Evolutionary conservation across 192 early-diverging fungal genomes (phyloP), one percentile per base, ranked within the genome.

Genomic region (Gonapodya sp.): DNA sequence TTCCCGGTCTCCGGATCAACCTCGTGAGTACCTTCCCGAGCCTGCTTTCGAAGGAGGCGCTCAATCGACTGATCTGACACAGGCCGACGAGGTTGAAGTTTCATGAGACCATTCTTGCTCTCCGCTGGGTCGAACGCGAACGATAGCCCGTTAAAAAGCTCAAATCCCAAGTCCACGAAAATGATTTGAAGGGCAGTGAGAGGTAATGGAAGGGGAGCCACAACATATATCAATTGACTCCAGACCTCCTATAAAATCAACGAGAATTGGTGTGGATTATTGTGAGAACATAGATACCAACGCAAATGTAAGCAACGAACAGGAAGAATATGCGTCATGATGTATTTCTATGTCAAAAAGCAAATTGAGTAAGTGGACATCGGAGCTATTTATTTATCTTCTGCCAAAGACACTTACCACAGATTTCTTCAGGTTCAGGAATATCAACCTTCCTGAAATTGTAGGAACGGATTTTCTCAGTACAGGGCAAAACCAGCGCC

Each of bases 91-190:
- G 97, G 97, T 79, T 88, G 90, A 78, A 97, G 84, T 83, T 91
- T 94, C 97, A 98, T 98, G 81, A 97, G 85, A 37, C 91, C 90
- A 32, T 81, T 87, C 73, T 79, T 82, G 1, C 90, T 87, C 88
- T 98, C 97, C 14, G 96, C 87, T 35, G 89, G 89, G 86, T 98
- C 97, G 92, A 93, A 98, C 18, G 97, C 97, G 85, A 92, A 97
- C 18, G 93, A 90, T 73, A 98, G 87, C 1, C 95, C 94, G 31
- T 91, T 86, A 79, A 95, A 89, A 79, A 98, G 82, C 87, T 98
- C 97, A 85, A 96, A 98, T 31, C 97, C 97, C 36, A 98, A 90
- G 89, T 98, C 97, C 36, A 94, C 93, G 31, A 94, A 90, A 79
- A 98, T 85, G 81, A 98, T 96, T 82, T 94, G 89, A 82, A 98